Conservation (phyloP, 768 basidiomycete species). For the Auriscalpium microsporum region DNA sequence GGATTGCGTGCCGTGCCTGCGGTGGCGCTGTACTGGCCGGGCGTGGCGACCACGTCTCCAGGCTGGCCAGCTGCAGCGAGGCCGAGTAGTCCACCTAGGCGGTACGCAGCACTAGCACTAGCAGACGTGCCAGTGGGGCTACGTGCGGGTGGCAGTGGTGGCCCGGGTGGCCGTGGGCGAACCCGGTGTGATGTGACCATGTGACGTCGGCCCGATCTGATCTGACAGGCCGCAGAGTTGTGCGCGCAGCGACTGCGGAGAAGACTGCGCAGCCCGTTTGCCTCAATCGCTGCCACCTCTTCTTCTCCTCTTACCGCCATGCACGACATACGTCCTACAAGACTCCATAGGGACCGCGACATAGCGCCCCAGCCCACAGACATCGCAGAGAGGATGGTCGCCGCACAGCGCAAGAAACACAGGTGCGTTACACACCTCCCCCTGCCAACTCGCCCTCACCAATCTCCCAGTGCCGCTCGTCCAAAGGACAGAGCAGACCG, state of each 20-base stretch:
- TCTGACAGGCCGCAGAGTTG: slow-evolving; percentile 4
- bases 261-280: slow-evolving; percentile 6
- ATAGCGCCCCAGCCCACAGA: slow-evolving; percentile 32
- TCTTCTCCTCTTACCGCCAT: slow-evolving; percentile 5
- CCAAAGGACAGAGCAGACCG: slow-evolving; percentile 15
- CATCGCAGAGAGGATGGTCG: slow-evolving; percentile 56
- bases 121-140: too few relatives aligned
- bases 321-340: slow-evolving; percentile 17
- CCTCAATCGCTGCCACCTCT: not conserved
- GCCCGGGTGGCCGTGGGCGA: too few relatives aligned
- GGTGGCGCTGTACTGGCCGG: not conserved
- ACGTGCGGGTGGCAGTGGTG: too few relatives aligned
- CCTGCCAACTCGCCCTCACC: not conserved
- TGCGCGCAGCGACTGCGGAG: slow-evolving; percentile 15
- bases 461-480: not conserved
- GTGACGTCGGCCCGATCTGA: not conserved
- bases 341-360: slow-evolving; percentile 29
- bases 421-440: slow-evolving; percentile 30
- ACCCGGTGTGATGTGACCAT: not conserved
- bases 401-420: slow-evolving; percentile 57
- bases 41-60: not conserved
- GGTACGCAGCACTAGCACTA: too few relatives aligned
- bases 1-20: too few relatives aligned
- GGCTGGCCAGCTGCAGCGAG: not conserved
- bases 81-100: too few relatives aligned